Evolutionary conservation across 768 basidiomycete species (phyloP), one percentile per base, ranked within the genome.

Genomic region (Mycena olivaceomarginata): DNA sequence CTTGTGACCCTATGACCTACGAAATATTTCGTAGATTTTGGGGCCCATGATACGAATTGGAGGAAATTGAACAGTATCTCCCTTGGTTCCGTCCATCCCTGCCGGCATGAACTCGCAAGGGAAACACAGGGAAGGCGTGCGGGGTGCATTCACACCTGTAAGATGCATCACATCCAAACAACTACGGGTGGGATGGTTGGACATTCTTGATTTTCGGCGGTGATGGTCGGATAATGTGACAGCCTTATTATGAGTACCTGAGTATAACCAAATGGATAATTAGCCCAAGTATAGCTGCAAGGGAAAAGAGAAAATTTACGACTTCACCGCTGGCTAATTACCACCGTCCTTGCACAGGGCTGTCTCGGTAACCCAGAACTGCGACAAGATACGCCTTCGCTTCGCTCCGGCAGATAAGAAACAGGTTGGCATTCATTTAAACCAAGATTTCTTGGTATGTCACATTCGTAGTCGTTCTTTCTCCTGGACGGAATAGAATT

Each of bases 201-300:
- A 43, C 62, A 63, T 63, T 63, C 62, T 63, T 63, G 62, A 63
- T 63, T 63, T 63, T 63, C 62, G 62, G 41, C 62, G 62, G 62
- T 63, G 62, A 63, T 63, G 62, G 37, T 63, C 62, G 39, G 62
- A 63, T 63, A 63, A 63, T 59, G 22, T 63, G 62, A 39, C 62
- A 63, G 62, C 62, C 37, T 40, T 63, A 63, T 63, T 63, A 63
- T 63, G 40, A 40, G 62, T 63, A 40, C 62, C 62, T 63, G 62
- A 63, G 62, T 63, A 63, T 63, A 63, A 63, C 62, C 62, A 63
- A 63, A 63, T 63, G 62, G 62, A 63, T 41, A 63, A 63, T 5
- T 41, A 63, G 62, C 62, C 62, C 62, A 63, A 41, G 62, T 63
- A 63, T 63, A 63, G 62, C 62, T 51, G 51, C 51, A 51, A 51